phyloP scores from a whole-genome alignment of 331 rosid species.

The Dryas integrifolia region DNA sequence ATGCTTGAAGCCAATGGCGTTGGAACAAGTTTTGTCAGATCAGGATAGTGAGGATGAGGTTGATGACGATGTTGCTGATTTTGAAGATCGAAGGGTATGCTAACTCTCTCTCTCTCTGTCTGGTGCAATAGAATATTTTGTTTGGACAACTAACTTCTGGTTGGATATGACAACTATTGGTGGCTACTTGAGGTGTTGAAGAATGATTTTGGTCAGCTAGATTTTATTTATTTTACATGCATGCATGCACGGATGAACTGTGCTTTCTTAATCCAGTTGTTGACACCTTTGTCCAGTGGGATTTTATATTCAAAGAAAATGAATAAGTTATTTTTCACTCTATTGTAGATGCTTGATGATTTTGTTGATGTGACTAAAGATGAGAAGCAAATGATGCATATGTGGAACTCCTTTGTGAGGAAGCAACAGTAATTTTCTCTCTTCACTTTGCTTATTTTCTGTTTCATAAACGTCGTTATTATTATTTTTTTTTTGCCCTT shows the following conservation, averaged over 20 bases:
- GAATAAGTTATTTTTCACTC: constrained; percentile 7
- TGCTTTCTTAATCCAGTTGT: neutral
- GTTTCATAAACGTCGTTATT: neutral
- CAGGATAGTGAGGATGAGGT: constrained; percentile 90
- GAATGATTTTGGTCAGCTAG: neutral
- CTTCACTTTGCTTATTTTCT: constrained; percentile 2
- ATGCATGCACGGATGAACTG: neutral
- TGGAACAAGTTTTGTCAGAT: constrained; percentile 79
- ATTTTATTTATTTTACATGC: neutral
- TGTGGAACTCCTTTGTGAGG: constrained; percentile 71
- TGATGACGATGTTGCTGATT: constrained; percentile 84
- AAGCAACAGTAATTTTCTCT: constrained; percentile 52
- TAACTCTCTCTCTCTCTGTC: constrained; percentile 4
- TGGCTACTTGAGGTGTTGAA: neutral
- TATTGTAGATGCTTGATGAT: constrained; percentile 64
- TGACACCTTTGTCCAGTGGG: neutral
- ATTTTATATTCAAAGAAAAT: neutral
- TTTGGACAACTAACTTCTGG: constrained; percentile 6
- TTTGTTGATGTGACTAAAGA: constrained; percentile 47
- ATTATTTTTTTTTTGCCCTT: neutral
- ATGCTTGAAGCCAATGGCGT: constrained; percentile 66
- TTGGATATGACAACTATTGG: neutral
- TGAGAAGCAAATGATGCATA: constrained; percentile 56
- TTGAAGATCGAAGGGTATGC: constrained; percentile 82
- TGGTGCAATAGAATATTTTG: neutral